Base-by-base conservation (phyloP, 257 asterid species). In the Anisodus tanguticus region DNA sequence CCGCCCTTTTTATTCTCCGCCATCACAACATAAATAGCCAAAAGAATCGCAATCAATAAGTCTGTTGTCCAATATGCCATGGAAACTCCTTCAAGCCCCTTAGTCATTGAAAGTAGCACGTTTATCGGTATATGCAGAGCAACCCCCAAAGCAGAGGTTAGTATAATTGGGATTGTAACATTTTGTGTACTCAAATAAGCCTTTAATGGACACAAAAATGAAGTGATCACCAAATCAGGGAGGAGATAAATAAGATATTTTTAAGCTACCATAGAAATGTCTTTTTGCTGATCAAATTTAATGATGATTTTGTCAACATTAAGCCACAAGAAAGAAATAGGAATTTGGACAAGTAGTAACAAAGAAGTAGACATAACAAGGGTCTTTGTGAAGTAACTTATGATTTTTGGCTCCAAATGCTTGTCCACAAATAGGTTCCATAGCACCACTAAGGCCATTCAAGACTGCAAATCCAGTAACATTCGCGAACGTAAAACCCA, bases 381-480 rank as follows among this genome's bases (percentile, higher is more conserved):
- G 12, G 97, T 93, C 83, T 90, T 90, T 92, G 72, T 94, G 98
- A 43, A 94, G 95, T 83, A 96, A 94, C 90, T 88, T 92, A 43
- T 87, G 89, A 69, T 96, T 94, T 82, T 88, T 91, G 78, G 97
- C 97, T 2, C 99, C 99, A 51, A 87, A 92, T 1, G 98, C 99
- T 67, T 94, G 99, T 60, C 99, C 98, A 83, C 98, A 93, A n/a
- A 96, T 91, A 6, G 98, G 99, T 82, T 92, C 98, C 97, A 96
- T 92, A 35, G 97, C 98, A n/a, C 83, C 92, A 76, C 90, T 88
- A 9, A 96, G 93, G 0, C 98, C 98, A 80, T 85, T 97, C 84
- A 97, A 77, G 60, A 93, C 86, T 6, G 99, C 91, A 45, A 91
- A 95, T 0, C 98, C 98, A 0, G 97, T 95, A 37, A 94, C 97